These are phyloP conservation scores for Botryosphaeria agaves DNA, from an alignment of 2,329 filamentous ascomycete genomes.

Conservation along the genomic window DNA sequence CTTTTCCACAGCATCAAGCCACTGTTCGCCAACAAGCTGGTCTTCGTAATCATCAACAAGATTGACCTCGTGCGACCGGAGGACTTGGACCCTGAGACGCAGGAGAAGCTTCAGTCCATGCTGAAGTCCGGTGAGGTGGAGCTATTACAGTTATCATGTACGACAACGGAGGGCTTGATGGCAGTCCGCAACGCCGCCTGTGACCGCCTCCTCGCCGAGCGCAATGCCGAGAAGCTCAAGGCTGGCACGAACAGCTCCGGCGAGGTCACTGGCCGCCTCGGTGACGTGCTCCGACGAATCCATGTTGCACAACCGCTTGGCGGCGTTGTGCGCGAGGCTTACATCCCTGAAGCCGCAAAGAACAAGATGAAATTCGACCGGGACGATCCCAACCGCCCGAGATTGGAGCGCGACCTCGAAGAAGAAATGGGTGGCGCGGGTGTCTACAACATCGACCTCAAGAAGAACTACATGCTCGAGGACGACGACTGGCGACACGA, in stretches of 20 bases:
- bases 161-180: conserved; percentile 86
- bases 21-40: conserved; percentile 90
- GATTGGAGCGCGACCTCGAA: conserved; percentile 72
- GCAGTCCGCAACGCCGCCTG: conserved; percentile 90
- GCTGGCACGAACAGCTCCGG: conserved; percentile 61
- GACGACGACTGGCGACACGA: conserved; percentile 93
- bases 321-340: conserved; percentile 60
- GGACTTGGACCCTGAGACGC: conserved; percentile 64
- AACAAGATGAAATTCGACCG: conserved; percentile 78
- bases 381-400: conserved; percentile 66
- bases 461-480: conserved; percentile 71
- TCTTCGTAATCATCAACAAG: conserved; percentile 96
- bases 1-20: conserved; percentile 96
- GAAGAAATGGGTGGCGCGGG: conserved; percentile 86
- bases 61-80: conserved; percentile 82
- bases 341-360: conserved; percentile 75
- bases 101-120: conserved; percentile 61
- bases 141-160: conserved; percentile 83
- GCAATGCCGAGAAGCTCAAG: conserved; percentile 92
- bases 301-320: conserved; percentile 92
- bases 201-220: conserved; percentile 78
- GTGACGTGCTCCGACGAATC: conserved; percentile 82
- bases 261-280: conserved; percentile 64
- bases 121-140: conserved; percentile 82
- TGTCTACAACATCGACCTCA: conserved; percentile 88